Conservation (phyloP, 2,329 filamentous ascomycete species). For the Colletotrichum kahawae region DNA sequence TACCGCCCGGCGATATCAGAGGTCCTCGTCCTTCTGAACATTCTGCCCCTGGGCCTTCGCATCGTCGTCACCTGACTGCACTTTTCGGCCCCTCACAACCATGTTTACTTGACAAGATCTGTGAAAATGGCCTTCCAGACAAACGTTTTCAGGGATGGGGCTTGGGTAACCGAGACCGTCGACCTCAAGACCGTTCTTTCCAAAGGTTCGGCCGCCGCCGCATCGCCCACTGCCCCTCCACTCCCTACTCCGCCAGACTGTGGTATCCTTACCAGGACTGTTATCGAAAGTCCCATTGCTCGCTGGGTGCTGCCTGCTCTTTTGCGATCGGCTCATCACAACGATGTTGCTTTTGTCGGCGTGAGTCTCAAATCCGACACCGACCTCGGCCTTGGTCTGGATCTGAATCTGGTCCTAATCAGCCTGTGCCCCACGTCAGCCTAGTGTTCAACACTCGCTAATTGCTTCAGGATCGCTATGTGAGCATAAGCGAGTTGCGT, state of each 20-base stretch:
- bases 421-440: background rate
- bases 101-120: slow-evolving; percentile 4
- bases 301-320: slow-evolving; percentile 82
- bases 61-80: background rate
- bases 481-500: slow-evolving; percentile 80
- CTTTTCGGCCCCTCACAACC: background rate
- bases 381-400: background rate
- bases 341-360: slow-evolving; percentile 88
- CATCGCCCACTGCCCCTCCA: slow-evolving; percentile 31
- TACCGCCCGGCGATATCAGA: background rate
- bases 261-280: slow-evolving; percentile 79
- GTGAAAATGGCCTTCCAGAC: slow-evolving; percentile 48
- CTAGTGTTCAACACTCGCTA: slow-evolving; percentile 13
- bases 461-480: slow-evolving; percentile 68
- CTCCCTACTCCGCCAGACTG: slow-evolving; percentile 53
- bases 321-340: slow-evolving; percentile 70
- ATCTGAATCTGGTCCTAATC: background rate
- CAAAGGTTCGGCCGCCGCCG: slow-evolving; percentile 36
- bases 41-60: background rate
- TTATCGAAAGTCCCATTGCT: slow-evolving; percentile 76
- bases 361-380: slow-evolving; percentile 52
- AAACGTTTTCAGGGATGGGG: slow-evolving; percentile 56
- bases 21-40: background rate
- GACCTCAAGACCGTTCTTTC: slow-evolving; percentile 45
- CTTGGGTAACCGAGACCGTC: slow-evolving; percentile 62